Evolutionary conservation across 225 moss, liverwort and hornwort species (phyloP), one percentile per base, ranked within the genome.

Genomic region (Climacium dendroides): DNA sequence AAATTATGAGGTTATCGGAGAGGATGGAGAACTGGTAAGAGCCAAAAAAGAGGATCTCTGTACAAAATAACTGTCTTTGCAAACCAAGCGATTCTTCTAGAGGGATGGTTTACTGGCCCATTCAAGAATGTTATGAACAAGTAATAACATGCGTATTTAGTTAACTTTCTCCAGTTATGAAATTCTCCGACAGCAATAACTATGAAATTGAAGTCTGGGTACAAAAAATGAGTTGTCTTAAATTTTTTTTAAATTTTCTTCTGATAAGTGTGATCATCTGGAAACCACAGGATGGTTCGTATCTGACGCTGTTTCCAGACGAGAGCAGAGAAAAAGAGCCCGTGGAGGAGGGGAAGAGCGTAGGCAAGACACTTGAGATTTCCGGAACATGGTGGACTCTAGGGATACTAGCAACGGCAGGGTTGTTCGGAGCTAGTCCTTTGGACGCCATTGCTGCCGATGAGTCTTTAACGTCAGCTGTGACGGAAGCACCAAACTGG

Each of bases 401-500:
- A 22, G 95, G 89, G 60, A 64, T 85, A 17, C 20, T 92, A 67
- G 90, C 91, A 45, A 47, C 90, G n/a, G 84, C 89, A 83, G 89
- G 91, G 55, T n/a, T 89, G 85, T 70, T 92, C 47, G 91, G 90
- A 87, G 66, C 47, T 19, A 63, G 64, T 43, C 59, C 85, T 28
- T 64, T 79, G 72, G 71, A 84, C 79, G 93, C 92, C 55, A 41
- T 83, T 34, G 93, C 94, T 61, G 92, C 85, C 20, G 92, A 90
- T 45, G 95, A 85, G 64, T 76, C 88, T 45, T 60, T 77, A 66
- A 81, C 88, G 9, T 89, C 91, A 47, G 94, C 92, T 57, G 32
- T 92, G 13, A 86, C 92, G 86, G 78, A 67, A 62, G 93, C 96
- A 37, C 96, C 96, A 55, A 89, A 78, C 11, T 98, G 98, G 98